Percentiles rank a stretch among this genome's conserved stretches.
These are phyloP conservation scores for Rhodotorula kratochvilovae DNA, from an alignment of 768 basidiomycete species.

Conservation along the genomic window DNA sequence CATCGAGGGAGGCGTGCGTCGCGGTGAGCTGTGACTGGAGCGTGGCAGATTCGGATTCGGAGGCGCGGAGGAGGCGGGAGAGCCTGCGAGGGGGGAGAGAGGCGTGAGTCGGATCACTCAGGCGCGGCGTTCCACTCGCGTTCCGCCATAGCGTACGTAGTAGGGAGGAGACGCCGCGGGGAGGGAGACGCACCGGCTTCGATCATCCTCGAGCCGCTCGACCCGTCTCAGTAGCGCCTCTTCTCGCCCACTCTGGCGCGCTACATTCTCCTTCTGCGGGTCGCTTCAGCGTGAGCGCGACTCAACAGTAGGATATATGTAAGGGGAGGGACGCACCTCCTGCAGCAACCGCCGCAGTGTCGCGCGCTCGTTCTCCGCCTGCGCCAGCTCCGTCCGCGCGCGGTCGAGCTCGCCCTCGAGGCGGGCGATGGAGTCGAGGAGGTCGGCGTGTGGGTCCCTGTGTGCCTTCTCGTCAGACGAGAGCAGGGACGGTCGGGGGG, in stretches of 20 bases:
- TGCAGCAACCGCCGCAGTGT: constrained; percentile 2
- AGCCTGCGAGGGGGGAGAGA: constrained; percentile 1
- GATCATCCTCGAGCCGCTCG: constrained; percentile 14
- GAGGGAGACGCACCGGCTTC: not conserved
- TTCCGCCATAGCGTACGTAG: no score
- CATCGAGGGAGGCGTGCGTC: constrained; percentile 14
- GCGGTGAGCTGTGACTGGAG: constrained; percentile 12
- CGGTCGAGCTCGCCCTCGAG: no score
- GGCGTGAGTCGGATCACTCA: not conserved
- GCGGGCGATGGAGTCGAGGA: no score
- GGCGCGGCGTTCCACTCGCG: no score
- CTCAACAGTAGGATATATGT: no score
- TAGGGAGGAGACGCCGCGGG: not conserved
- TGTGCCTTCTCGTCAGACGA: no score
- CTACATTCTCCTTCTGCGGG: no score
- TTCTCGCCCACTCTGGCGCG: not conserved
- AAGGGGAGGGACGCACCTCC: not conserved
- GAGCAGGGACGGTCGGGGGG: no score
- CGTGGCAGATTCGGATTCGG: not conserved
- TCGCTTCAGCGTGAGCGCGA: no score
- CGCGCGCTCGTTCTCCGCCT: not conserved
- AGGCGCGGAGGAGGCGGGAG: constrained; percentile 2
- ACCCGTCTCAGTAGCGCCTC: not conserved
- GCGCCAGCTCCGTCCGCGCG: not conserved
- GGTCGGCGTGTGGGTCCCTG: no score